These are phyloP conservation scores for Globisporangium echinulatum DNA, from an alignment of 352 stramenopile genomes.

Conservation along the genomic window DNA sequence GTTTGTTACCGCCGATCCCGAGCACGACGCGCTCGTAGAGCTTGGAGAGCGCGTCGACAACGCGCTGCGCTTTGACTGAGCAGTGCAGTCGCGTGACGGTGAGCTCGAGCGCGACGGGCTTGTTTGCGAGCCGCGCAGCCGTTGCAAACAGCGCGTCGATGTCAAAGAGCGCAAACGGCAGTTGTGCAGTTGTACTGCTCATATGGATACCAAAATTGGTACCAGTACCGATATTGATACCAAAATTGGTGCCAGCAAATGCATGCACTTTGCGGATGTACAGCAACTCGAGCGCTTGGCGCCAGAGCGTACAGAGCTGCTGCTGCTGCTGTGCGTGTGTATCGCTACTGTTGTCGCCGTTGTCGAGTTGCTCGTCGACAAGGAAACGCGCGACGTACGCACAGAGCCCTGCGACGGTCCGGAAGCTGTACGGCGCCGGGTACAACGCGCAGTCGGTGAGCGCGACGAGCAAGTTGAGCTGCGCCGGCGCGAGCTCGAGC, in stretches of 20 bases:
- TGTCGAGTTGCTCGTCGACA: constrained; percentile 23
- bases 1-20: constrained; percentile 57
- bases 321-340: constrained; percentile 19
- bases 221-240: too few species aligned
- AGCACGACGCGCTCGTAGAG: constrained; percentile 58
- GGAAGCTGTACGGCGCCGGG: constrained; percentile 39
- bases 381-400: constrained; percentile 56
- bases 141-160: constrained; percentile 46
- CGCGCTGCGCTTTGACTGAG: constrained; percentile 42
- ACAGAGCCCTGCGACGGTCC: constrained; percentile 43
- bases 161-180: constrained; percentile 53
- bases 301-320: constrained; percentile 38
- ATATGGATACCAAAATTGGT: too few species aligned
- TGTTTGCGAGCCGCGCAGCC: constrained; percentile 41
- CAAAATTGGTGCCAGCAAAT: too few species aligned
- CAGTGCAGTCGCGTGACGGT: constrained; percentile 51
- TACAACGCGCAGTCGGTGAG: constrained; percentile 42
- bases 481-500: constrained; percentile 35
- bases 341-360: background rate
- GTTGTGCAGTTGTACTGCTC: too few species aligned
- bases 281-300: constrained; percentile 44
- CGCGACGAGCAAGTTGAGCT: constrained; percentile 65
- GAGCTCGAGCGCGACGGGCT: constrained; percentile 41
- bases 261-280: constrained; percentile 45
- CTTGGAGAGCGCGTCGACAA: constrained; percentile 54